Conservation (phyloP, 805 yeast species). For the Martiniozyma abietophila region DNA sequence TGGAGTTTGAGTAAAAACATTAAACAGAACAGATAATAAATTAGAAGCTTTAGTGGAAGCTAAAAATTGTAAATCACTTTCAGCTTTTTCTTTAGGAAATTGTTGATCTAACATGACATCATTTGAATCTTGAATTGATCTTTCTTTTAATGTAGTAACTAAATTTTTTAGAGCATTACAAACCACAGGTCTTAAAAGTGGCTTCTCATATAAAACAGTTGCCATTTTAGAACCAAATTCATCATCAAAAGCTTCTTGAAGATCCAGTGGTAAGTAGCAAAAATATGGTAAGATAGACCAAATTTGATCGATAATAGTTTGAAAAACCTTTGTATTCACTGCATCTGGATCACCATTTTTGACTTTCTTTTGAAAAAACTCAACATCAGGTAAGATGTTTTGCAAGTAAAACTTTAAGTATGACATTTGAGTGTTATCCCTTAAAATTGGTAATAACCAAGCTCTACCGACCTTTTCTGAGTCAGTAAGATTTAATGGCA, state of each 20-base stretch:
- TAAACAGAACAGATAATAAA: slow-evolving; percentile 77
- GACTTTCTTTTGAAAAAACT: slow-evolving; percentile 43
- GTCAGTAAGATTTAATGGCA: slow-evolving; percentile 71
- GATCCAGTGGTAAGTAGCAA: slow-evolving; percentile 78
- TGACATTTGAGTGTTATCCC: slow-evolving; percentile 77
- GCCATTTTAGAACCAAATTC: slow-evolving; percentile 71
- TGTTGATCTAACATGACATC: slow-evolving; percentile 52
- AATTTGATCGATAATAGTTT: slow-evolving; percentile 81
- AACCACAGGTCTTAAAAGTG: slow-evolving; percentile 67
- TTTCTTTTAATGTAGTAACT: slow-evolving; percentile 46
- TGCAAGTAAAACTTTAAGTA: slow-evolving; percentile 52
- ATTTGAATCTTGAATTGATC: slow-evolving; percentile 44
- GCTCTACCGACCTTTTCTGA: slow-evolving; percentile 76
- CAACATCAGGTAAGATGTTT: slow-evolving; percentile 58
- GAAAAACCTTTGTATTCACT: slow-evolving; percentile 65
- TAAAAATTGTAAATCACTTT: slow-evolving; percentile 51
- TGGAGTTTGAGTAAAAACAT: slow-evolving; percentile 83
- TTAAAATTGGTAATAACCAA: slow-evolving; percentile 84
- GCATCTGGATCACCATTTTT: slow-evolving; percentile 40
- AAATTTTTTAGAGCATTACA: slow-evolving; percentile 73
- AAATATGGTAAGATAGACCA: slow-evolving; percentile 89
- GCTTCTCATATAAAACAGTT: slow-evolving; percentile 63
- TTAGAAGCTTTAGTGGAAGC: slow-evolving; percentile 56
- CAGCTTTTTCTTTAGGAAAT: slow-evolving; percentile 49
- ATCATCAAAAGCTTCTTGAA: slow-evolving; percentile 54